Evolutionary conservation across 345 rosid species (phyloP).

Genomic region (Eucalyptus guilfoylei): DNA sequence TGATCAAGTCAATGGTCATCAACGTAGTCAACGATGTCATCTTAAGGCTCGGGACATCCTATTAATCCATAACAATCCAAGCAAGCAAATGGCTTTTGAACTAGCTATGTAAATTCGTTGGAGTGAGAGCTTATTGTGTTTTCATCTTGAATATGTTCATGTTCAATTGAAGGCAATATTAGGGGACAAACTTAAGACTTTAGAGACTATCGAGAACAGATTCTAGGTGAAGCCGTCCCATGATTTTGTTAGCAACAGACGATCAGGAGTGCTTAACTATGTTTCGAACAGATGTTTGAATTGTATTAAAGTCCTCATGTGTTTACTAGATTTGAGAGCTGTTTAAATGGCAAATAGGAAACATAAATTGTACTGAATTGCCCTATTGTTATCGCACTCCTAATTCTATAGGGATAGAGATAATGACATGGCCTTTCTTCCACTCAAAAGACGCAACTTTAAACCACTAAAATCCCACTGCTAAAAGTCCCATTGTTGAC

Average conservation of each 20-base stretch:
- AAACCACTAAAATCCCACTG: background rate
- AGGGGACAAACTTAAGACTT: background rate
- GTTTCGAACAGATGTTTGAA: background rate
- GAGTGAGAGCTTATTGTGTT: no score
- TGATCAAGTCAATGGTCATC: no score
- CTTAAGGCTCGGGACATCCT: no score
- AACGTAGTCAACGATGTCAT: fast-evolving
- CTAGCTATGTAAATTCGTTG: no score
- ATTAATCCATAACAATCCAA: no score
- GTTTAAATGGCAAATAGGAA: background rate
- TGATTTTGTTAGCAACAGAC: background rate
- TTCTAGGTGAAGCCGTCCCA: background rate
- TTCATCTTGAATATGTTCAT: no score
- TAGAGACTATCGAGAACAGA: background rate
- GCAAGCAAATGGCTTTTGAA: no score
- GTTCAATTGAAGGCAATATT: no score
- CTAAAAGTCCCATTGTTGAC: background rate
- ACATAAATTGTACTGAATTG: background rate
- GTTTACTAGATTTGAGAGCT: background rate
- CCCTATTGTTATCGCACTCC: no score
- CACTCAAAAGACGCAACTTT: no score
- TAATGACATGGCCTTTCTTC: no score
- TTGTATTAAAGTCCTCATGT: background rate
- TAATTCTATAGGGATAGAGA: no score
- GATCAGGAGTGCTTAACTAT: background rate